Base-by-base conservation (phyloP, 2,329 filamentous ascomycete species). In the Tolypocladium tropicale region DNA sequence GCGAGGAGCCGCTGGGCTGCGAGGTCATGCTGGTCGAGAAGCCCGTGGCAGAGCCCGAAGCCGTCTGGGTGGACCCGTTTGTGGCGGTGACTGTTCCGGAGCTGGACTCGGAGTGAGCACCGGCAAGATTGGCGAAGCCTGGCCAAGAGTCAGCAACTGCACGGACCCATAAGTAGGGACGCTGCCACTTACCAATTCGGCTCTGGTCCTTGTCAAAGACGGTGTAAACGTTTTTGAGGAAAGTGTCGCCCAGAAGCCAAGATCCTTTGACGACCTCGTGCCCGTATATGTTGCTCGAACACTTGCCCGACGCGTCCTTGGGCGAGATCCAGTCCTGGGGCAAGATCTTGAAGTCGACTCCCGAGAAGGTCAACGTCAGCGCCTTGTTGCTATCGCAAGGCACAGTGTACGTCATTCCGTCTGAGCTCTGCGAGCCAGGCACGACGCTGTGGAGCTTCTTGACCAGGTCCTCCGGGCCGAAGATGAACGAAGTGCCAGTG, bases 201-300 rank as follows among this genome's bases (percentile, higher is more conserved):
- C 70, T 72, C 60, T 83, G 66, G 59, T 93, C 90, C 54, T 82
- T 82, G 68, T 96, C 91, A 67, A 95, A 95, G 28, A 94, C 85
- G 1, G 83, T 78, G 67, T 95, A 95, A 18, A 95, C 90, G 63
- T 95, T 95, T 74, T 95, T 95, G 59, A 96, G 72, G 64, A 95
- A 95, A 1, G 87, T 82, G 61, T 91, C 90, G 2, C 91, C 91
- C 1, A 95, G 71, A n/a, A 96, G 76, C 90, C 90, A 95, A 32
- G 84, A 63, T 63, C 75, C 77, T 1, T 77, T 72, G 51, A 90
- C 84, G 16, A 89, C 82, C 66, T 86, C 80, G 30, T 83, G 78
- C 2, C 87, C 88, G 54, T 90, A 85, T 37, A 95, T 81, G 63
- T 89, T 91, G 68, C 88, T 92, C 21, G 82, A 78, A 65, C 84